Conservation (phyloP, 352 stramenopile genomes). For the Phytophthora niederhauseri region DNA sequence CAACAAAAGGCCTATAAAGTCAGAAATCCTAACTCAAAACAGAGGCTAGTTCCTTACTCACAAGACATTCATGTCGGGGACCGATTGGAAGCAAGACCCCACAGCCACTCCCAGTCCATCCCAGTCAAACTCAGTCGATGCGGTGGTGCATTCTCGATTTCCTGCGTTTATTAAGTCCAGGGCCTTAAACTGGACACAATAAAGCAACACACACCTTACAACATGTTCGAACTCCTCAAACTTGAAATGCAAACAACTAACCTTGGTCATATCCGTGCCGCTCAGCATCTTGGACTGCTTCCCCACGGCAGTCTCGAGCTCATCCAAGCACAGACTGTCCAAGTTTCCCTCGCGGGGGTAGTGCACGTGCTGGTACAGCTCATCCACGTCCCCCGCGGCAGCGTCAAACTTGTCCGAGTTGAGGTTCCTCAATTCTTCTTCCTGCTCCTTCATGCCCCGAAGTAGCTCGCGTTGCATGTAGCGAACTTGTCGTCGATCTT, state of each 20-base stretch:
- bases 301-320: conserved; percentile 9
- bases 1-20: too few relatives aligned
- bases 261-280: conserved; percentile 22
- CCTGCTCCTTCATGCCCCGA: conserved; percentile 12
- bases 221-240: background rate
- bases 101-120: conserved; percentile 1
- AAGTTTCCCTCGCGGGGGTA: conserved; percentile 15
- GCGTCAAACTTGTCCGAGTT: conserved; percentile 17
- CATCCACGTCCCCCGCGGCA: conserved; percentile 11
- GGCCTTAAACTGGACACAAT: conserved; percentile 4
- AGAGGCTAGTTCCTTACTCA: background rate
- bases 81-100: conserved; percentile 10
- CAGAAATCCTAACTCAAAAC: conserved; percentile 7
- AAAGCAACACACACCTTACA: background rate
- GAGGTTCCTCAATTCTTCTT: conserved; percentile 8
- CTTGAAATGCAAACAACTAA: background rate
- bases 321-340: conserved; percentile 18
- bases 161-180: conserved; percentile 10
- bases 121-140: conserved; percentile 13
- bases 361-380: conserved; percentile 9
- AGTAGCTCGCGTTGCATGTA: conserved; percentile 12
- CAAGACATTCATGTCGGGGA: conserved; percentile 15
- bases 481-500: conserved; percentile 18
- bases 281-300: conserved; percentile 7
- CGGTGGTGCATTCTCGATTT: background rate